Conservation (phyloP, 1,284 basidiomycete species). For the Puccinia hordei region DNA sequence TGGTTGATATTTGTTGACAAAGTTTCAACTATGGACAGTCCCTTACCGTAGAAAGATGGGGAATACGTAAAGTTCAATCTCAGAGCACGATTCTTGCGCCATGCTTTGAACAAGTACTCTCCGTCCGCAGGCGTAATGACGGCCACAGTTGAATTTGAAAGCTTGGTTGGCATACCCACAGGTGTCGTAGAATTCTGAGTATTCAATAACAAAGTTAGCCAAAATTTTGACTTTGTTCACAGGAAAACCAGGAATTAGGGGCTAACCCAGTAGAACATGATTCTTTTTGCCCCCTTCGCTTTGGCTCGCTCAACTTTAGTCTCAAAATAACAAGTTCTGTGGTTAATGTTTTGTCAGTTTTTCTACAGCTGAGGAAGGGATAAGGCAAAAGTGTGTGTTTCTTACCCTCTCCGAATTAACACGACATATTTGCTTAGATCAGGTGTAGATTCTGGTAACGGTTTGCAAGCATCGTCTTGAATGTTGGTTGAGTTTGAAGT, state of each 20-base stretch:
- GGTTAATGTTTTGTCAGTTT: neutral
- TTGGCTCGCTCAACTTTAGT: constrained; percentile 30
- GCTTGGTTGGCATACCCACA: constrained; percentile 17
- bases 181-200: constrained; percentile 30
- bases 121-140: constrained; percentile 25
- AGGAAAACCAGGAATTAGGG: neutral
- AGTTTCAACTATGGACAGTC: neutral
- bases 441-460: constrained; percentile 33
- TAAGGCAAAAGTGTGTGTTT: neutral
- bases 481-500: constrained; percentile 34
- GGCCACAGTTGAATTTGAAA: constrained; percentile 18
- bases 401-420: constrained; percentile 38
- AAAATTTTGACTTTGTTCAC: neutral
- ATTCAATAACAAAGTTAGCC: neutral
- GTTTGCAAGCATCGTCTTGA: constrained; percentile 39
- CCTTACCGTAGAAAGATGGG: constrained; percentile 20
- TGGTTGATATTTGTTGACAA: neutral
- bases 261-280: constrained; percentile 49
- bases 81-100: constrained; percentile 19
- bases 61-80: constrained; percentile 26
- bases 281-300: constrained; percentile 40
- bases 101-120: constrained; percentile 23
- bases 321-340: constrained; percentile 42
- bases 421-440: constrained; percentile 42
- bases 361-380: neutral